A percentile compares a stretch with the other conserved stretches of the same genome.
Evolutionary conservation across 1,284 basidiomycete genomes (phyloP).

Genomic region (Vanrija humicola): DNA sequence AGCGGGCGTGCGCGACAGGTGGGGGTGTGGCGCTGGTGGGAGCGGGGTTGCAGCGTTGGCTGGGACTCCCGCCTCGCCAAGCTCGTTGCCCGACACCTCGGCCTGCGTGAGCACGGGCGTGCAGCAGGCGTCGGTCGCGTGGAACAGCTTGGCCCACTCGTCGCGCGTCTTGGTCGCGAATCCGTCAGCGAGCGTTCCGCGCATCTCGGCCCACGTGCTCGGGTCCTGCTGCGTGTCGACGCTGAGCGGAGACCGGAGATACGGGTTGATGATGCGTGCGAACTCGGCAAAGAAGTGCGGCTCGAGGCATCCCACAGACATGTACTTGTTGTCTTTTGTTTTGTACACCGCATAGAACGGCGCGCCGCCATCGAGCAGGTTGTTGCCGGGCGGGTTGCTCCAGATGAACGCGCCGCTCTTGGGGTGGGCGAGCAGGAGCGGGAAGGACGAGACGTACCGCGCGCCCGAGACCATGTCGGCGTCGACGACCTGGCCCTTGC

Average conservation of each 20-base stretch:
- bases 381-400: conserved; percentile 4
- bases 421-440: conserved; percentile 1
- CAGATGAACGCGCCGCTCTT: background rate
- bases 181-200: background rate
- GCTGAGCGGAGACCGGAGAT: background rate
- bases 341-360: conserved; percentile 14
- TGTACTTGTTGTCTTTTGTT: conserved; percentile 8
- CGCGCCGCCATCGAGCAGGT: conserved; percentile 17
- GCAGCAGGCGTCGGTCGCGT: conserved; percentile 14
- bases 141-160: conserved; percentile 12
- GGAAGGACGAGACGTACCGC: conserved; percentile 13
- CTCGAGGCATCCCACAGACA: conserved; percentile 16
- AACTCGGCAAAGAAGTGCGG: conserved; percentile 19
- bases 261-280: conserved; percentile 2
- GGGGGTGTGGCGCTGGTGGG: conserved; percentile 7
- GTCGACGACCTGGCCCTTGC: conserved; percentile 19
- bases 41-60: background rate
- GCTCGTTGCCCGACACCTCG: conserved; percentile 5
- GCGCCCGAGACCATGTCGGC: conserved; percentile 18
- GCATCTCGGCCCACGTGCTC: conserved; percentile 6
- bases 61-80: background rate
- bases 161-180: conserved; percentile 10
- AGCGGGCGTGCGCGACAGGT: conserved; percentile 7
- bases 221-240: conserved; percentile 3
- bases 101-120: conserved; percentile 5